Percentiles rank a stretch among this genome's conserved stretches.
Evolutionary conservation across 176 grass and related monocot genomes (phyloP).

Genomic region (Saccharum spontaneum): DNA sequence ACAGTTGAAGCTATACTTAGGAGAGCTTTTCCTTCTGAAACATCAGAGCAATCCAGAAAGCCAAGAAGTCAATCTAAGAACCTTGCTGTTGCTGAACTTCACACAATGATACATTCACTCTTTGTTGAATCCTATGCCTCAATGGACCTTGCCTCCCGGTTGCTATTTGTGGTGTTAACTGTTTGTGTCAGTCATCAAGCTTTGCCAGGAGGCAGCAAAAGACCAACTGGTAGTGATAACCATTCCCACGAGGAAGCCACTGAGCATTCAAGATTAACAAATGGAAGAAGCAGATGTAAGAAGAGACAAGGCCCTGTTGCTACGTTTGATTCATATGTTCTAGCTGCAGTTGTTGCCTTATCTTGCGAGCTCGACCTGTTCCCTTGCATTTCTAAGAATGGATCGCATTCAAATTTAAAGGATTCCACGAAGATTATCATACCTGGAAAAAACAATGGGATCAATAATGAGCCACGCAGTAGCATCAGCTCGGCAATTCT

Average conservation of each 20-base stretch:
- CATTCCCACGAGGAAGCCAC: slow-evolving; percentile 60
- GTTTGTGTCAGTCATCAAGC: slow-evolving; percentile 96
- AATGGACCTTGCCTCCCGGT: slow-evolving; percentile 88
- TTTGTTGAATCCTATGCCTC: slow-evolving; percentile 97
- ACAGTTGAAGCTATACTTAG: slow-evolving; percentile 97
- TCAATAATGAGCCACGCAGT: slow-evolving; percentile 64
- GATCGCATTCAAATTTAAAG: slow-evolving; percentile 55
- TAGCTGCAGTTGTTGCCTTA: slow-evolving; percentile 90
- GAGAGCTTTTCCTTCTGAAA: slow-evolving; percentile 85
- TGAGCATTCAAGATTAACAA: slow-evolving; percentile 54
- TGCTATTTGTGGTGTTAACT: slow-evolving; percentile 90
- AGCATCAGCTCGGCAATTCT: slow-evolving; percentile 77
- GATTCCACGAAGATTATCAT: slow-evolving; percentile 51
- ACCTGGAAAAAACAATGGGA: slow-evolving; percentile 66
- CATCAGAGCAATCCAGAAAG: slow-evolving; percentile 55
- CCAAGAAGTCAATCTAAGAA: slow-evolving; percentile 76
- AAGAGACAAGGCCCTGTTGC: slow-evolving; percentile 92
- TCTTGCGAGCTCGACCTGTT: slow-evolving; percentile 96
- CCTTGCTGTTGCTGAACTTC: slow-evolving; percentile 90
- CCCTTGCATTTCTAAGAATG: slow-evolving; percentile 79
- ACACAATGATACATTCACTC: slow-evolving; percentile 95
- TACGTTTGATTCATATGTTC: slow-evolving; percentile 97
- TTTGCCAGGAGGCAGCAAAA: slow-evolving; percentile 96
- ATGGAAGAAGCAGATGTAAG: slow-evolving; percentile 67
- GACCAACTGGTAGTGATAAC: slow-evolving; percentile 76